Evolutionary conservation across 176 grass and related monocot species (phyloP).

Genomic region (Coix lacrymajobi): DNA sequence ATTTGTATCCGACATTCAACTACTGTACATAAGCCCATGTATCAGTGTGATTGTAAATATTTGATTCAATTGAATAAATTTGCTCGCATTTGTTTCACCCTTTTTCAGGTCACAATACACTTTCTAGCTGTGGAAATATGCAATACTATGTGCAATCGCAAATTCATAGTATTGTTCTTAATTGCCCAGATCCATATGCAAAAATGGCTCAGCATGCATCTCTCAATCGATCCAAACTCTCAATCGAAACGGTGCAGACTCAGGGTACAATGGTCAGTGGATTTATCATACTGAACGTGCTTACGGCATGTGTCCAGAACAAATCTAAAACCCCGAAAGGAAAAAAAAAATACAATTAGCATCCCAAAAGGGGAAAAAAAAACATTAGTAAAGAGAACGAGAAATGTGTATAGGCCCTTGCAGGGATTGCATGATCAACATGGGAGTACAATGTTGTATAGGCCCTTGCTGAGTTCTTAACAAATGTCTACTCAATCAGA

Average conservation of each 20-base stretch:
- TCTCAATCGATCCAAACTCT: not conserved
- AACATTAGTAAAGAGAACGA: not conserved
- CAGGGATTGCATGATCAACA: not conserved
- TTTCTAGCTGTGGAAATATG: not conserved
- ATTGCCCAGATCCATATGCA: not conserved
- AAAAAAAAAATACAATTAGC: not conserved
- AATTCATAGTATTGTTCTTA: not conserved
- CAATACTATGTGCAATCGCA: not conserved
- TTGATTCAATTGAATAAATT: slow-evolving; percentile 25
- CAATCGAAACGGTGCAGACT: not conserved
- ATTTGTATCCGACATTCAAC: slow-evolving; percentile 25
- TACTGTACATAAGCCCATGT: slow-evolving; percentile 11
- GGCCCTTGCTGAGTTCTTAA: not conserved
- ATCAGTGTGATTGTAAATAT: slow-evolving; percentile 39
- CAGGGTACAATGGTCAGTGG: not conserved
- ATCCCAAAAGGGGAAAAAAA: not conserved
- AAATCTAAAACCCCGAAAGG: not conserved
- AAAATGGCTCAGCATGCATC: not conserved
- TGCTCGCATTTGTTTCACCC: not conserved
- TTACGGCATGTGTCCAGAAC: not conserved
- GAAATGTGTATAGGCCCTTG: not conserved
- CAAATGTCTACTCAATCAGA: not conserved
- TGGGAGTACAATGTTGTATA: not conserved
- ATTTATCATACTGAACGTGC: not conserved
- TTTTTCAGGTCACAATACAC: not conserved